phyloP scores from a whole-genome alignment of 2,329 filamentous ascomycete species.

The Aspergillus fumigatiaffinis region DNA sequence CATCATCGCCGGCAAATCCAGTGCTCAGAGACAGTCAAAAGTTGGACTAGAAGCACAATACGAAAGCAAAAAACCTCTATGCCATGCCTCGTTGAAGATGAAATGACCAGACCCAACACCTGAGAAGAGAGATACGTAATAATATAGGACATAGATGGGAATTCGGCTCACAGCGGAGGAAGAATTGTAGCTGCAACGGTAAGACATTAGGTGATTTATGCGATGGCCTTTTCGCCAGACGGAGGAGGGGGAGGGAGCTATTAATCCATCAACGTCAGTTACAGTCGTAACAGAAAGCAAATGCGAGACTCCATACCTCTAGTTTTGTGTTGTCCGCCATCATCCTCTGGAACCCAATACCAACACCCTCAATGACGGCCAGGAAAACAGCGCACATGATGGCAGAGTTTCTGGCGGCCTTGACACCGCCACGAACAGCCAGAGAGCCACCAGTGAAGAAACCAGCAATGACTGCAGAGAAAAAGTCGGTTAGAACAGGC shows the following conservation, averaged over 20 bases:
- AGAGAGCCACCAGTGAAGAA: constrained; percentile 94
- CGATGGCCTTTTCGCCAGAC: constrained; percentile 33
- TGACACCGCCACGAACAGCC: constrained; percentile 85
- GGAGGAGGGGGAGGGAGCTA: constrained; percentile 37
- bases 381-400: constrained; percentile 94
- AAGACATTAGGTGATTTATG: constrained; percentile 21
- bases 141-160: constrained; percentile 19
- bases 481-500: not conserved
- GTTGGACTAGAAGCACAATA: constrained; percentile 25
- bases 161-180: constrained; percentile 16
- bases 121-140: constrained; percentile 35
- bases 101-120: constrained; percentile 36
- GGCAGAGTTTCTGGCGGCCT: constrained; percentile 88
- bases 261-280: not conserved
- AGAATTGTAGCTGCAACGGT: constrained; percentile 11
- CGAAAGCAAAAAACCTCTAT: constrained; percentile 30
- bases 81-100: constrained; percentile 30
- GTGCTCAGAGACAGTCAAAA: constrained; percentile 23
- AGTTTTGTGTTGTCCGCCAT: constrained; percentile 84
- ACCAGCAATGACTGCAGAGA: constrained; percentile 68
- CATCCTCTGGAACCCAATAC: constrained; percentile 92
- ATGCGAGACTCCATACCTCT: constrained; percentile 53
- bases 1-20: constrained; percentile 26
- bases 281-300: not conserved
- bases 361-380: constrained; percentile 94